A percentile compares a stretch with the other conserved stretches of the same genome.
These are phyloP conservation scores for Luffa aegyptiaca DNA, from an alignment of 306 rosid genomes.

Conservation along the genomic window DNA sequence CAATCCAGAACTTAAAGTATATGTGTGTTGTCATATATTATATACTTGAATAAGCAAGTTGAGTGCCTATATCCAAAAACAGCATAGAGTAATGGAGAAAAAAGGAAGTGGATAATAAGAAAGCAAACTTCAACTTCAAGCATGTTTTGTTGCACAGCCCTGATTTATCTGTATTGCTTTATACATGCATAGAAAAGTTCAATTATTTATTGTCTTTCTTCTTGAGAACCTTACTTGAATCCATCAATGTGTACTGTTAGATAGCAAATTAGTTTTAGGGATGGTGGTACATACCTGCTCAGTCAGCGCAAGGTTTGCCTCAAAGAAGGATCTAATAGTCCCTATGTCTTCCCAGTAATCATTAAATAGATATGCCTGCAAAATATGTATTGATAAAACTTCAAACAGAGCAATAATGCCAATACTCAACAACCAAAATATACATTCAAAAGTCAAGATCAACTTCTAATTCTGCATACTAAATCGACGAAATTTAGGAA, in stretches of 20 bases:
- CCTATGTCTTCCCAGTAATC: constrained; percentile 99
- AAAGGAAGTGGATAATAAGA: not conserved
- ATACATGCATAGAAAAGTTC: not conserved
- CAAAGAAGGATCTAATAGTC: constrained; percentile 85
- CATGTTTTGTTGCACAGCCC: not conserved
- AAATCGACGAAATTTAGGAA: not conserved
- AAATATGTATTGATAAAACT: not conserved
- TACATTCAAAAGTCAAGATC: not conserved
- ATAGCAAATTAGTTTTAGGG: not conserved
- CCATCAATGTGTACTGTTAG: not conserved
- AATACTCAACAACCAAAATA: not conserved
- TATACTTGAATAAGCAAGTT: not conserved
- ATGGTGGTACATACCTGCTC: constrained; percentile 47
- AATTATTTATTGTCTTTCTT: not conserved
- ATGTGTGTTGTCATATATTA: not conserved
- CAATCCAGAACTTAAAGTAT: not conserved
- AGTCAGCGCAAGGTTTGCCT: constrained; percentile 90
- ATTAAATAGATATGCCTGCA: constrained; percentile 90
- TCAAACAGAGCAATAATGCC: not conserved
- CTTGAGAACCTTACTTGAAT: not conserved
- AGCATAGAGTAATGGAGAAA: not conserved
- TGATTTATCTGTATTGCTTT: not conserved
- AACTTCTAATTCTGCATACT: not conserved
- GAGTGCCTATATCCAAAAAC: not conserved
- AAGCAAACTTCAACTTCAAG: not conserved